Percentiles rank a stretch among this genome's conserved stretches.
Conservation (phyloP, 805 yeast species). For the Myxozyma kluyveri region DNA sequence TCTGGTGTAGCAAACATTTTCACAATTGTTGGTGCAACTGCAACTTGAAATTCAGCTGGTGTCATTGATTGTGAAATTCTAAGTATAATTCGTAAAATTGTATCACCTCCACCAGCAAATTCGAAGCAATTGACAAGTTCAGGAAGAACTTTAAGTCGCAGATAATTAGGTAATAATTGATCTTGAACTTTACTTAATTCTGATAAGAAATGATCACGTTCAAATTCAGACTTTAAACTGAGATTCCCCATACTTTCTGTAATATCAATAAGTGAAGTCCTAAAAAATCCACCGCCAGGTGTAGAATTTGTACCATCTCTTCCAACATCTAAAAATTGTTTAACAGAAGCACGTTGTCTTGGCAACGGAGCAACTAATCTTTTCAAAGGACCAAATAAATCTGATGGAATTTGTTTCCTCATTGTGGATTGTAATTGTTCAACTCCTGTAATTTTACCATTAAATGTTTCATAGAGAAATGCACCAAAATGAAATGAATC, state of each 20-base stretch:
- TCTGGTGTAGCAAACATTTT: conserved; percentile 65
- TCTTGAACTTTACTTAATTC: conserved; percentile 39
- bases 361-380: conserved; percentile 43
- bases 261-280: conserved; percentile 51
- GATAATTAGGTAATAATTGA: conserved; percentile 50
- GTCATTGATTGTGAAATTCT: conserved; percentile 37
- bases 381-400: conserved; percentile 41
- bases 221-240: conserved; percentile 51
- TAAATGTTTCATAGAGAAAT: conserved; percentile 50
- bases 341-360: conserved; percentile 43
- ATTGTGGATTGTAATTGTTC: conserved; percentile 29
- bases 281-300: conserved; percentile 31
- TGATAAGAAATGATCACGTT: conserved; percentile 50
- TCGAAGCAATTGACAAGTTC: conserved; percentile 54
- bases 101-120: conserved; percentile 36
- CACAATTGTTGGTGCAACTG: conserved; percentile 62
- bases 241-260: conserved; percentile 56
- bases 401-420: conserved; percentile 39
- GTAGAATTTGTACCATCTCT: conserved; percentile 13
- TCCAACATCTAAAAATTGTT: conserved; percentile 34
- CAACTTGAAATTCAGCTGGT: conserved; percentile 41
- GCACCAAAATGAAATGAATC: conserved; percentile 67
- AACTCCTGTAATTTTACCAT: conserved; percentile 30
- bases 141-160: conserved; percentile 67
- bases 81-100: conserved; percentile 36